phyloP scores from a whole-genome alignment of 2,329 filamentous ascomycete species.

The Fusarium foetens region DNA sequence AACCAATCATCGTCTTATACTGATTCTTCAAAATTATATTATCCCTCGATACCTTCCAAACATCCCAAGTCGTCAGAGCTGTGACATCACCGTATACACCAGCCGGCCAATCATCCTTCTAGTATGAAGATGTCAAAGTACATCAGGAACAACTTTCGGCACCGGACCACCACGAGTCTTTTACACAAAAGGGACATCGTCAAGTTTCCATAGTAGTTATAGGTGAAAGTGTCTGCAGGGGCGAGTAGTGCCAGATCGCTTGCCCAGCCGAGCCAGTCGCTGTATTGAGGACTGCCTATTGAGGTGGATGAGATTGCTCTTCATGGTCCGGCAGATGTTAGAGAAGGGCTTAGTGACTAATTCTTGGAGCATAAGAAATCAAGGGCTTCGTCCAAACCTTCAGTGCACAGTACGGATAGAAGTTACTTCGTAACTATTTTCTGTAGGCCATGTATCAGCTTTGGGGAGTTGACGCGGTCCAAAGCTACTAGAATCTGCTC shows the following conservation, averaged over 20 bases:
- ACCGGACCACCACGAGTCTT: too few relatives aligned
- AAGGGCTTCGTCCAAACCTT: not conserved
- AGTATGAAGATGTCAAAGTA: too few relatives aligned
- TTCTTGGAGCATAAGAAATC: fast-evolving
- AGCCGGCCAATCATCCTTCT: fast-evolving
- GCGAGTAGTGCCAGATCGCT: too few relatives aligned
- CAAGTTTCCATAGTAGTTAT: too few relatives aligned
- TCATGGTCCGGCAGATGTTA: fast-evolving
- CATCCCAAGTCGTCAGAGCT: fast-evolving
- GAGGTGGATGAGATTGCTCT: fast-evolving
- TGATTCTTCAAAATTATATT: not conserved
- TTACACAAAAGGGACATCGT: too few relatives aligned
- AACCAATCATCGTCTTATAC: fast-evolving
- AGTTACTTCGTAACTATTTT: not conserved
- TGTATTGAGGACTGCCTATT: fast-evolving
- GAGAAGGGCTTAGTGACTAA: fast-evolving
- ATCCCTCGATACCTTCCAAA: fast-evolving
- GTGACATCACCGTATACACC: too few relatives aligned
- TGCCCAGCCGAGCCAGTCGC: not conserved
- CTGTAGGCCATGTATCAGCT: fast-evolving
- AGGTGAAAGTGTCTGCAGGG: too few relatives aligned
- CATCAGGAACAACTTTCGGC: too few relatives aligned
- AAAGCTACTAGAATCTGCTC: not conserved
- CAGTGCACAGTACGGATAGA: too few relatives aligned
- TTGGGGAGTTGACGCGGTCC: not conserved